phyloP scores from a whole-genome alignment of 805 yeast genomes.

The Candida ascalaphidarum region DNA sequence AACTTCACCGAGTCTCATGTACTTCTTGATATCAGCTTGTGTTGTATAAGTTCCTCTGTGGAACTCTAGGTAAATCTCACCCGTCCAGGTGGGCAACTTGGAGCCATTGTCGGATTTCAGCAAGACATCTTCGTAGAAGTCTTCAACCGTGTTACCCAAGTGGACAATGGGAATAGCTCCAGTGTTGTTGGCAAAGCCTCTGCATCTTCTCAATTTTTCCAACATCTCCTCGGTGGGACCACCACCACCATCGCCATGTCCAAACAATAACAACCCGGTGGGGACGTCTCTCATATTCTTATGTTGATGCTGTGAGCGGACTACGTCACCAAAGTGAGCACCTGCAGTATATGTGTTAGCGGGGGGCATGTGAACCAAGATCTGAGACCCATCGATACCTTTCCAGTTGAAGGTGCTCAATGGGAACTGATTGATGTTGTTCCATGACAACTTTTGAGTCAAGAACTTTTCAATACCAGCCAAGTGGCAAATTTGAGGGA shows the following conservation, averaged over 20 bases:
- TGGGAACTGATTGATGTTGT: slow-evolving; percentile 87
- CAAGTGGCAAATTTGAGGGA: slow-evolving; percentile 86
- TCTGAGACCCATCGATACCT: slow-evolving; percentile 89
- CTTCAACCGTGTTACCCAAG: slow-evolving; percentile 70
- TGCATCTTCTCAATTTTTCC: slow-evolving; percentile 83
- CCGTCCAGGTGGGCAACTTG: slow-evolving; percentile 78
- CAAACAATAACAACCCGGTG: slow-evolving; percentile 74
- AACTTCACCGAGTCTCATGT: slow-evolving; percentile 69
- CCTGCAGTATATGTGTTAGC: slow-evolving; percentile 90
- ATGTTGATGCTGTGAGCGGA: slow-evolving; percentile 71
- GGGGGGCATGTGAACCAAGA: slow-evolving; percentile 96
- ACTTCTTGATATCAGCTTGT: slow-evolving; percentile 78
- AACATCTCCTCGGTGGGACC: slow-evolving; percentile 94
- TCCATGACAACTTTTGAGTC: slow-evolving; percentile 95
- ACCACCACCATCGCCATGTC: slow-evolving; percentile 98
- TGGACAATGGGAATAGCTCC: slow-evolving; percentile 78
- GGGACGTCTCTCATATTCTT: slow-evolving; percentile 76
- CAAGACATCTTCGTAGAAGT: slow-evolving; percentile 63
- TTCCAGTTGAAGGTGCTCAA: slow-evolving; percentile 91
- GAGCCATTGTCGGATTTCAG: slow-evolving; percentile 56
- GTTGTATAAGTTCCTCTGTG: slow-evolving; percentile 97
- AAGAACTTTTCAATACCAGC: slow-evolving; percentile 79
- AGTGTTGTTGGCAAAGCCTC: slow-evolving; percentile 77
- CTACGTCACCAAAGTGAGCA: slow-evolving; percentile 90
- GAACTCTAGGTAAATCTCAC: slow-evolving; percentile 89